Conservation (phyloP, 768 basidiomycete genomes). For the Inosperma sp. region DNA sequence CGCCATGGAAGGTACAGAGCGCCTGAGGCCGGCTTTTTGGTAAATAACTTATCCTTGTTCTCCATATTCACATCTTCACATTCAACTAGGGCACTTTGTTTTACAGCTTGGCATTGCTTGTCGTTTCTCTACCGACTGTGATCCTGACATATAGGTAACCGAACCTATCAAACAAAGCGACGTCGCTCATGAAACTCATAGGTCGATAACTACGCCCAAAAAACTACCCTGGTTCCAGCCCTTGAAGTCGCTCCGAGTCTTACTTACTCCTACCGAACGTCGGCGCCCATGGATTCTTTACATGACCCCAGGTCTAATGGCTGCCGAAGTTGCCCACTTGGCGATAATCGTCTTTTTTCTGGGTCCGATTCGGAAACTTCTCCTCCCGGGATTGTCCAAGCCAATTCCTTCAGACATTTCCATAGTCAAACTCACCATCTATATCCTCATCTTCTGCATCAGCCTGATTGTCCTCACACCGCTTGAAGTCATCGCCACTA, state of each 20-base stretch:
- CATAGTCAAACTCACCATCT: constrained; percentile 47
- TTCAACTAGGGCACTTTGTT: constrained; percentile 51
- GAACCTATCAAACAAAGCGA: neutral
- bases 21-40: constrained; percentile 54
- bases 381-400: constrained; percentile 39
- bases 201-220: constrained; percentile 81
- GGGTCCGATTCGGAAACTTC: constrained; percentile 42
- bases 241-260: constrained; percentile 55
- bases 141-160: constrained; percentile 74
- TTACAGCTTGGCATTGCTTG: constrained; percentile 61
- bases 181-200: constrained; percentile 25
- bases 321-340: constrained; percentile 50
- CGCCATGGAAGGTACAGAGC: constrained; percentile 63
- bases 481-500: constrained; percentile 72
- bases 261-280: constrained; percentile 80
- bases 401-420: constrained; percentile 42
- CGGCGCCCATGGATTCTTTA: constrained; percentile 77
- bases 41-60: constrained; percentile 13
- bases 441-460: constrained; percentile 50
- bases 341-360: constrained; percentile 44
- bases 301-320: constrained; percentile 68
- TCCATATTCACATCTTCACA: neutral
- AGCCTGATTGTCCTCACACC: constrained; percentile 64
- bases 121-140: constrained; percentile 62
- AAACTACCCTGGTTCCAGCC: constrained; percentile 61